phyloP scores from a whole-genome alignment of 176 grass and related monocot species.

The Carex scoparia region DNA sequence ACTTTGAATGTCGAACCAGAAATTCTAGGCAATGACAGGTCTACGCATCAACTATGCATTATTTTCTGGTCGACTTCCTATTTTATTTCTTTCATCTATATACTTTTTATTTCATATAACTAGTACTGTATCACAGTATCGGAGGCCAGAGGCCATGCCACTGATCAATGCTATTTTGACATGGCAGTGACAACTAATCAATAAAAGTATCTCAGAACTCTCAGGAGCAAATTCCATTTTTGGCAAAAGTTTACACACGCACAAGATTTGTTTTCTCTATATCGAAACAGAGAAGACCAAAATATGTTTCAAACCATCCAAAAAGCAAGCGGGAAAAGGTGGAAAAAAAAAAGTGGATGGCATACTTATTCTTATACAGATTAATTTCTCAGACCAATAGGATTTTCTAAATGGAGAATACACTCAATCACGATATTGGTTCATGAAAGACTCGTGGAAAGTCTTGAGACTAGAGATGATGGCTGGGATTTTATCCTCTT shows the following conservation, averaged over 20 bases:
- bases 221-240: constrained; percentile 1
- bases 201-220: background rate
- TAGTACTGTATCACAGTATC: background rate
- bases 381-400: background rate
- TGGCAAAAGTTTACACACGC: constrained; percentile 3
- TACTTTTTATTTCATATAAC: no score
- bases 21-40: background rate
- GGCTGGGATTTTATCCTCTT: constrained; percentile 50
- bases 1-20: background rate
- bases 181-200: background rate
- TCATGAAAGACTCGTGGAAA: constrained; percentile 77
- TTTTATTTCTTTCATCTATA: no score
- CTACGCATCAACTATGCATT: no score
- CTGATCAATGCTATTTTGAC: no score
- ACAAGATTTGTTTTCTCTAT: constrained; percentile 9
- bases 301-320: constrained; percentile 28
- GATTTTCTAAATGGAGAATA: background rate
- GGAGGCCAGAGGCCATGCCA: no score
- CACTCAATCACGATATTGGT: constrained; percentile 38
- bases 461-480: constrained; percentile 45
- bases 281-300: constrained; percentile 15
- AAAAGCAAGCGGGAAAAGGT: background rate
- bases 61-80: no score
- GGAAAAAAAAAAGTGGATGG: background rate
- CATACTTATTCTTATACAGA: background rate